phyloP scores from a whole-genome alignment of 495 filamentous ascomycete genomes.

The Corynascus novoguineensis region DNA sequence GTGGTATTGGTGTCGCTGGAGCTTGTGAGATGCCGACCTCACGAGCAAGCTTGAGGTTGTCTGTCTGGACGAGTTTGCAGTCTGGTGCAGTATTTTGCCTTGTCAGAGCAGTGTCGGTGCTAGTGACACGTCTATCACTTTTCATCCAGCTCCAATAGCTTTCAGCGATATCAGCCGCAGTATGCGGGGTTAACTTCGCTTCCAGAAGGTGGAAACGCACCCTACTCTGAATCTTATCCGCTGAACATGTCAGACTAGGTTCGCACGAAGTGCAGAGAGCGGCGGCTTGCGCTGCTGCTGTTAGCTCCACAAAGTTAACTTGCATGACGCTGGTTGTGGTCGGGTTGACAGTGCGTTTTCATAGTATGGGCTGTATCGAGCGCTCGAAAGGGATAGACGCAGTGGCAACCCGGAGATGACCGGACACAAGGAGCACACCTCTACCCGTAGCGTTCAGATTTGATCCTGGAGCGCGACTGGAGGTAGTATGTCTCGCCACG shows the following conservation, averaged over 20 bases:
- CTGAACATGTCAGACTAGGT: no score
- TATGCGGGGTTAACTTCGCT: not conserved
- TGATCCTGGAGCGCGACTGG: not conserved
- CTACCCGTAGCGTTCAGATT: not conserved
- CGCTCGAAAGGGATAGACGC: not conserved
- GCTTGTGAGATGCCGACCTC: not conserved
- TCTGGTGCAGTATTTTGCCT: constrained; percentile 1
- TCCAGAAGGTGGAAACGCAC: no score
- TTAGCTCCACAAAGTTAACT: constrained; percentile 23
- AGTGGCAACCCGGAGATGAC: not conserved
- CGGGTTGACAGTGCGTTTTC: not conserved
- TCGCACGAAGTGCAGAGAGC: no score
- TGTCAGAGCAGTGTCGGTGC: constrained; percentile 1
- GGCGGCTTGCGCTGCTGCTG: not conserved
- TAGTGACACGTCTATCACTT: not conserved
- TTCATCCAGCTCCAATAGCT: constrained; percentile 9
- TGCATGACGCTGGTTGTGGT: constrained; percentile 15
- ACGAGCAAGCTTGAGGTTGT: constrained; percentile 1
- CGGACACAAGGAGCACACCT: not conserved
- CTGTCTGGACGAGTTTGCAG: constrained; percentile 19
- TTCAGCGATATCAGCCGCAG: not conserved
- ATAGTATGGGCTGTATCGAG: constrained; percentile 1
- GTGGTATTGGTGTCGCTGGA: not conserved
- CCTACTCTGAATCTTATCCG: no score
- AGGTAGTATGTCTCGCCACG: not conserved